Percentiles rank a stretch among this genome's conserved stretches.
Evolutionary conservation across 2,329 filamentous ascomycete genomes (phyloP).

Genomic region (Lachnellula willkommii): DNA sequence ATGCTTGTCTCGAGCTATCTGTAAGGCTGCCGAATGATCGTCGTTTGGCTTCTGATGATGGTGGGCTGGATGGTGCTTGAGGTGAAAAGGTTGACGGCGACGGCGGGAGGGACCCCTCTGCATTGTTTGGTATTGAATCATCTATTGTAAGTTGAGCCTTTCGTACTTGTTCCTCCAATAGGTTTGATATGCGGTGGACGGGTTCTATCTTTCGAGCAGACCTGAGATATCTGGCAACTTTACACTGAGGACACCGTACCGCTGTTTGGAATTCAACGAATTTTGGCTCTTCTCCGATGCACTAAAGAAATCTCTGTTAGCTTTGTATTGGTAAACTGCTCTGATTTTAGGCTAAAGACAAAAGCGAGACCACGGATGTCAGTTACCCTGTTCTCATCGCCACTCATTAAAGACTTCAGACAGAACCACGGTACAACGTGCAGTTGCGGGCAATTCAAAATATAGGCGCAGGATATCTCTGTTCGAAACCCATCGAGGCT

Average conservation of each 20-base stretch:
- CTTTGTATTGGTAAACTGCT: not conserved
- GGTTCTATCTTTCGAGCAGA: not conserved
- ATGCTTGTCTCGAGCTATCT: not conserved
- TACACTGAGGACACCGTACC: not conserved
- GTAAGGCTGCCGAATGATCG: not conserved
- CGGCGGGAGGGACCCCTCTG: not conserved
- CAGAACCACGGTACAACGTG: slow-evolving; percentile 9
- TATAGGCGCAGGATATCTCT: not conserved
- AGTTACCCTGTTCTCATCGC: not conserved
- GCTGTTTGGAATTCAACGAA: not conserved
- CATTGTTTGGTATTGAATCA: not conserved
- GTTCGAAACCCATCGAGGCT: not conserved
- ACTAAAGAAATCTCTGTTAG: no score
- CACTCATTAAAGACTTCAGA: not conserved
- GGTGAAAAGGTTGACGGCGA: not conserved
- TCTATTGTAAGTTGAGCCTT: not conserved
- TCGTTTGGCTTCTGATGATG: not conserved
- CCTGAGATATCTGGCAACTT: not conserved
- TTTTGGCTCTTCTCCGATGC: not conserved
- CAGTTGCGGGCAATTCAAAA: slow-evolving; percentile 30
- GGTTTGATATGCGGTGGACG: not conserved
- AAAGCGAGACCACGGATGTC: not conserved
- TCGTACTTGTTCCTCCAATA: not conserved
- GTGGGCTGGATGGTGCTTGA: not conserved
- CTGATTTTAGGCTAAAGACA: not conserved